Conservation (phyloP, 441 rosid genomes). For the Metrosideros polymorpha region DNA sequence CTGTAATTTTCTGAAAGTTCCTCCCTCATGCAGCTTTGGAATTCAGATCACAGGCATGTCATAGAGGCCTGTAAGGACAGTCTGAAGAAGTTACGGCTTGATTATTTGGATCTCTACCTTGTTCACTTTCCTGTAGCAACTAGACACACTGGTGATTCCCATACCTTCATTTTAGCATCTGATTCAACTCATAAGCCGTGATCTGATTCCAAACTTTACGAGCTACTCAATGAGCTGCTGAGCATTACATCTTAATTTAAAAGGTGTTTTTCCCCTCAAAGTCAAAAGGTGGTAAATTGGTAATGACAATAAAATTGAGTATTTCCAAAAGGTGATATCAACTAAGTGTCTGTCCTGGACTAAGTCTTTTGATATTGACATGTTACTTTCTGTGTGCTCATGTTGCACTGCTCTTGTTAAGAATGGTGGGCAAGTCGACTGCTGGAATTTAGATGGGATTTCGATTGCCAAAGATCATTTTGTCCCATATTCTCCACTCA, state of each 20-base stretch:
- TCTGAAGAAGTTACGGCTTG: slow-evolving; percentile 81
- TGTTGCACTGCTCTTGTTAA: neutral
- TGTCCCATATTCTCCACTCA: neutral
- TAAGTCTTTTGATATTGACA: neutral
- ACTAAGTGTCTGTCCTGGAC: neutral
- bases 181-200: neutral
- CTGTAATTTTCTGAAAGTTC: neutral
- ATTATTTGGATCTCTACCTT: slow-evolving; percentile 84
- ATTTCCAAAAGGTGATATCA: neutral
- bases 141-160: slow-evolving; percentile 58
- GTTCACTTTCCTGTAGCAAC: slow-evolving; percentile 88
- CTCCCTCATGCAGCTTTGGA: slow-evolving; percentile 64
- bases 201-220: neutral
- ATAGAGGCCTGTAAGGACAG: slow-evolving; percentile 87
- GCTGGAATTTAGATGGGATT: neutral
- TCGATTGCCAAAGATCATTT: neutral
- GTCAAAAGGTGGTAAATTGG: neutral
- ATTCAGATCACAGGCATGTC: slow-evolving; percentile 89
- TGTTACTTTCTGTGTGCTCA: neutral
- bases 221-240: neutral
- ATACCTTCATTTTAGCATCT: neutral
- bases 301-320: neutral
- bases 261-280: neutral
- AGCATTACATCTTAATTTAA: neutral
- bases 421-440: neutral